Percentiles rank a stretch among this genome's conserved stretches.
Evolutionary conservation across 371 early-diverging fungal genomes (phyloP).

Genomic region (Fennellomyces sp.): DNA sequence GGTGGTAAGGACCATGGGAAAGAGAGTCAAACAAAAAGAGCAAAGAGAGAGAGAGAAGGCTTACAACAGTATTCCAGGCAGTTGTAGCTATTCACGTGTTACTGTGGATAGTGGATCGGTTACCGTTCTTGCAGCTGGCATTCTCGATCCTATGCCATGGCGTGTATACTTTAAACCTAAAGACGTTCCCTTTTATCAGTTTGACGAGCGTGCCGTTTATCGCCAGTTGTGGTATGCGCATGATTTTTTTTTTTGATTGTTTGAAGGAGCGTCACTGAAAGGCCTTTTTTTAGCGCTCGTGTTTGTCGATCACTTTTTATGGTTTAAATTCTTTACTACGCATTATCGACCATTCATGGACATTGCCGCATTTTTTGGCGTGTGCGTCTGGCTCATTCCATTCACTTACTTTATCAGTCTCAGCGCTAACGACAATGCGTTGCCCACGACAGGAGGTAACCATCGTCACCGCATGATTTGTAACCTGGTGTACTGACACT

Average conservation of each 20-base stretch:
- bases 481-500: neutral
- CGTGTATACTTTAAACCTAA: constrained; percentile 71
- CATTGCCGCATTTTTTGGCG: constrained; percentile 85
- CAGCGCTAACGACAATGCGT: constrained; percentile 83
- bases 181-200: constrained; percentile 75
- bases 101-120: constrained; percentile 68
- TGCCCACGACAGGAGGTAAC: constrained; percentile 55
- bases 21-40: neutral
- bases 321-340: constrained; percentile 83
- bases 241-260: too few species aligned
- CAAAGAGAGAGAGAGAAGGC: neutral
- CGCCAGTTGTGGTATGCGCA: constrained; percentile 70
- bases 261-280: neutral
- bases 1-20: constrained; percentile 60
- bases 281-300: constrained; percentile 63
- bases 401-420: constrained; percentile 86
- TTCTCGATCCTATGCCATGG: constrained; percentile 74
- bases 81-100: constrained; percentile 66
- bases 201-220: constrained; percentile 66
- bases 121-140: constrained; percentile 63
- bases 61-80: constrained; percentile 35
- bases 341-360: constrained; percentile 72
- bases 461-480: neutral
- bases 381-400: constrained; percentile 88
- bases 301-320: constrained; percentile 79